These are phyloP conservation scores for Cladosporium sp. DNA, from an alignment of 2,329 filamentous ascomycete species.

Conservation along the genomic window DNA sequence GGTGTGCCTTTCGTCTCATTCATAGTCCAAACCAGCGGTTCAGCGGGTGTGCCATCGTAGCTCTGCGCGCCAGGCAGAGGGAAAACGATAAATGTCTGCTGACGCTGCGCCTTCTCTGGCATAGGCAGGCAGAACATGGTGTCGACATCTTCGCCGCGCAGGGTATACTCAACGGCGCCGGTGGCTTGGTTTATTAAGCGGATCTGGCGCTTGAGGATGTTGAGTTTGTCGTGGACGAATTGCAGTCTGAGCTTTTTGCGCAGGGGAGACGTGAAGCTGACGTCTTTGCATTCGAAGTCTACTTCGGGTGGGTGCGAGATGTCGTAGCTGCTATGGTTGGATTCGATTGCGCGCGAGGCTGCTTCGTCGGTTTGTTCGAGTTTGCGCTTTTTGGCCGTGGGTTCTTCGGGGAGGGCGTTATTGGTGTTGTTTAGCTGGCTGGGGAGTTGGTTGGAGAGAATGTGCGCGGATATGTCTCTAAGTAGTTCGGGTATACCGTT, in stretches of 20 bases:
- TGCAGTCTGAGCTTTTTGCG: conserved; percentile 60
- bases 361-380: conserved; percentile 35
- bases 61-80: conserved; percentile 46
- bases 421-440: too few species aligned
- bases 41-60: conserved; percentile 34
- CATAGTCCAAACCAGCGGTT: conserved; percentile 58
- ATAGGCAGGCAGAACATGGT: conserved; percentile 58
- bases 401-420: conserved; percentile 17
- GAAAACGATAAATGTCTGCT: conserved; percentile 59
- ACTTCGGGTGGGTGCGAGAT: conserved; percentile 29
- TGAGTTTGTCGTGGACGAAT: conserved; percentile 37
- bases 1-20: conserved; percentile 40
- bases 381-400: conserved; percentile 47
- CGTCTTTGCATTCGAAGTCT: conserved; percentile 47
- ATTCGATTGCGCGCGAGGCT: background rate
- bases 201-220: conserved; percentile 23
- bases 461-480: conserved; percentile 2
- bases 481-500: conserved; percentile 7
- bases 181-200: conserved; percentile 25
- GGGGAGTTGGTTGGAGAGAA: too few species aligned
- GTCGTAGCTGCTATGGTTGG: conserved; percentile 16
- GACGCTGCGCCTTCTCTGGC: conserved; percentile 59
- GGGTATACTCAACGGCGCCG: conserved; percentile 35
- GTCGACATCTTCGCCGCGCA: conserved; percentile 49
- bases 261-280: conserved; percentile 58